A percentile compares a stretch with the other conserved stretches of the same genome.
phyloP scores from a whole-genome alignment of 202 grass and related monocot species.

The Elaeis oleifera region DNA sequence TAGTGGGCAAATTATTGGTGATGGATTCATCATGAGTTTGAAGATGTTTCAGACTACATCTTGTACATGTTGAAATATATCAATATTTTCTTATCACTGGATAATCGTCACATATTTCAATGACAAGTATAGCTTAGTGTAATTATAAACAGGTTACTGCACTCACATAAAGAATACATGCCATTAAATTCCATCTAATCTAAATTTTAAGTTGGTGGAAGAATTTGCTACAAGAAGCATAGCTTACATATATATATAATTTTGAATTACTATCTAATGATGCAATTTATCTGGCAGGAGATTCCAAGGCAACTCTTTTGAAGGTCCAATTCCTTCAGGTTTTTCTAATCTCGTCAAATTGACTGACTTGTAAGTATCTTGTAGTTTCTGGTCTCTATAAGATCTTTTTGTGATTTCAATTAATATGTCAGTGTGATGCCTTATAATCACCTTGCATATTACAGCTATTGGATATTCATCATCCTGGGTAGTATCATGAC shows the following conservation, averaged over 20 bases:
- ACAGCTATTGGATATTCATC: not conserved
- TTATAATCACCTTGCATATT: not conserved
- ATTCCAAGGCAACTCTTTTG: constrained; percentile 84
- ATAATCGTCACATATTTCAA: not conserved
- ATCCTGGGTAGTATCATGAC: not conserved
- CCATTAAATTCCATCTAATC: no score
- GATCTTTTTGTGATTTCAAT: not conserved
- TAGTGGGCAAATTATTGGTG: no score
- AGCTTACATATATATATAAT: not conserved
- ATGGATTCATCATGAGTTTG: no score
- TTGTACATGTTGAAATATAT: no score
- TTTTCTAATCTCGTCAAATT: constrained; percentile 55
- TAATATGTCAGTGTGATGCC: not conserved
- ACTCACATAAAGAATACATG: no score
- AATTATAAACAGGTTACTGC: no score
- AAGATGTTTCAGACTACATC: no score
- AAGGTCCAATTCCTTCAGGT: constrained; percentile 66
- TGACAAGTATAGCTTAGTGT: no score
- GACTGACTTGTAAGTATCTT: constrained; percentile 48
- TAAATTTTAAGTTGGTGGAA: no score
- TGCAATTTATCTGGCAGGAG: constrained; percentile 38
- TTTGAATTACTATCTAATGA: not conserved
- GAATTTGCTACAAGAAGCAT: no score
- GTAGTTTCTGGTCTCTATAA: not conserved
- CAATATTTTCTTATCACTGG: not conserved